Evolutionary conservation across 805 yeast genomes (phyloP).

Genomic region (Candida anglica): DNA sequence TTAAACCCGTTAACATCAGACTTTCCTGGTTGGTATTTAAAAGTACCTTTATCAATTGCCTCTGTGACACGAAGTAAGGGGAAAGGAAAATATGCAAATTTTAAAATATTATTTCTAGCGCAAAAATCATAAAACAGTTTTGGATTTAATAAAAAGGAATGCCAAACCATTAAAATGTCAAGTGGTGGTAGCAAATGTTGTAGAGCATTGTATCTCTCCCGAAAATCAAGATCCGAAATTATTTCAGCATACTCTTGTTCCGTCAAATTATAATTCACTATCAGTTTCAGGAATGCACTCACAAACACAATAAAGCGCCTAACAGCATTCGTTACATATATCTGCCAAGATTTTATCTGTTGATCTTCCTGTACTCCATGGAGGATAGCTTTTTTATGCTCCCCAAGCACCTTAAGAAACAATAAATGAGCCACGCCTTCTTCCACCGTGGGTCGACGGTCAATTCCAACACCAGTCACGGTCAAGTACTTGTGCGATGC

Average conservation of each 20-base stretch:
- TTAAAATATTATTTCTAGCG: conserved; percentile 7
- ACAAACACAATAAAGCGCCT: conserved; percentile 17
- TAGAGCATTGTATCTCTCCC: neutral
- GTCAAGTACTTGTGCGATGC: neutral
- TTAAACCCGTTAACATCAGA: neutral
- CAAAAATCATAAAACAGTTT: conserved; percentile 11
- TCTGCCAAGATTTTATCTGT: conserved; percentile 15
- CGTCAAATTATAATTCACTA: too few species aligned
- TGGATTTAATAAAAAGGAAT: conserved; percentile 16
- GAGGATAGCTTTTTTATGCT: neutral
- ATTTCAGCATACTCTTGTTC: neutral
- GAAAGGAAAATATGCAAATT: conserved; percentile 9
- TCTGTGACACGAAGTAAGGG: conserved; percentile 5
- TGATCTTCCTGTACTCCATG: neutral
- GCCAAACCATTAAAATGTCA: conserved; percentile 21
- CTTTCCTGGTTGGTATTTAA: conserved; percentile 5
- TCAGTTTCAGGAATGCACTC: conserved; percentile 9
- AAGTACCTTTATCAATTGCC: conserved; percentile 7
- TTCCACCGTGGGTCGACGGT: neutral
- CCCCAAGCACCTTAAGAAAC: conserved; percentile 1
- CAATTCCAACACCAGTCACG: neutral
- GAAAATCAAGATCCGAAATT: neutral
- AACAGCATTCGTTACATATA: conserved; percentile 17
- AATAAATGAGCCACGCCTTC: conserved; percentile 2
- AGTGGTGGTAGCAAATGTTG: conserved; percentile 13